A percentile compares a stretch with the other conserved stretches of the same genome.
Evolutionary conservation across 495 filamentous ascomycete species (phyloP).

Genomic region (Hypoxylon rickii): DNA sequence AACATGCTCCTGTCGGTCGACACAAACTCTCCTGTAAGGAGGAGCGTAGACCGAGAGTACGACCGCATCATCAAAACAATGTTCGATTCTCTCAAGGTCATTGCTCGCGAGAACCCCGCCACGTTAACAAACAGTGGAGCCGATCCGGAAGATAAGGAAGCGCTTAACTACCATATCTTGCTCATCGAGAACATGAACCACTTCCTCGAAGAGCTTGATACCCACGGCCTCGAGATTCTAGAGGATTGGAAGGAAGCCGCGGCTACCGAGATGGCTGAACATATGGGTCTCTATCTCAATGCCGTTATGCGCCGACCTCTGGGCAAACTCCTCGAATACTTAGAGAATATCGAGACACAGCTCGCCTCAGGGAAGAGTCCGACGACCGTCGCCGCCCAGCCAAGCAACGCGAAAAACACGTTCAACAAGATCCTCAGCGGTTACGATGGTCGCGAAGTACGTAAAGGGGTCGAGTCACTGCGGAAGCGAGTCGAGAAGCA

Average conservation of each 20-base stretch:
- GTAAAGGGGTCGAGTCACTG: slow-evolving; percentile 81
- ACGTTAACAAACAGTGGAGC: slow-evolving; percentile 50
- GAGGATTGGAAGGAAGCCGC: slow-evolving; percentile 81
- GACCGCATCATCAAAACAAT: slow-evolving; percentile 88
- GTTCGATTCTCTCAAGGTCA: slow-evolving; percentile 95
- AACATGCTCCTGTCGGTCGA: slow-evolving; percentile 70
- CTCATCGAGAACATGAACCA: slow-evolving; percentile 99
- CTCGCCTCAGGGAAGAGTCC: slow-evolving; percentile 55
- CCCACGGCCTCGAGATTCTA: slow-evolving; percentile 72
- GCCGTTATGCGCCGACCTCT: slow-evolving; percentile 87
- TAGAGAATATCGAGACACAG: slow-evolving; percentile 80
- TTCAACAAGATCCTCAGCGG: slow-evolving; percentile 82
- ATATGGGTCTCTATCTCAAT: slow-evolving; percentile 83
- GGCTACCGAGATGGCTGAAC: slow-evolving; percentile 78
- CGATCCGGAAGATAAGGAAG: slow-evolving; percentile 88
- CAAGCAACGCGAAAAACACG: slow-evolving; percentile 75
- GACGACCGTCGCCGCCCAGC: slow-evolving; percentile 65
- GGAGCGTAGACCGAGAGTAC: slow-evolving; percentile 85
- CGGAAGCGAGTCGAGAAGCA: slow-evolving; percentile 94
- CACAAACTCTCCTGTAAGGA: slow-evolving; percentile 66
- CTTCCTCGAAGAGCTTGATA: slow-evolving; percentile 87
- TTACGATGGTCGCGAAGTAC: slow-evolving; percentile 81
- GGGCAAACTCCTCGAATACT: slow-evolving; percentile 86
- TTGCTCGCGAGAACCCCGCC: slow-evolving; percentile 87
- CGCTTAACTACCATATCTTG: slow-evolving; percentile 93